Evolutionary conservation across 331 rosid genomes (phyloP), one percentile per base, ranked within the genome.

Genomic region (Dryas integrifolia): DNA sequence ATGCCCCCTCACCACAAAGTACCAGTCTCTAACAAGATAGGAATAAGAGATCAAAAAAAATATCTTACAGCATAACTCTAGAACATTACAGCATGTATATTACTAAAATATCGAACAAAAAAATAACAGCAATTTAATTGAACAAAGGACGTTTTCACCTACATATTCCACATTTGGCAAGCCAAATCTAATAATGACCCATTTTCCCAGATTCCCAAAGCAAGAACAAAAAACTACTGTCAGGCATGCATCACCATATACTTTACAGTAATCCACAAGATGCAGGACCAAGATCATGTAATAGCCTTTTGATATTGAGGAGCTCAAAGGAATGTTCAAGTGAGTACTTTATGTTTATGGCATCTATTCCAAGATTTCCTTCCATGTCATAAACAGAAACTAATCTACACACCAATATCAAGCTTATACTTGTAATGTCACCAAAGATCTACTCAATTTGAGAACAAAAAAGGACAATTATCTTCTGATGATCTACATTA

Each of bases 81-180:
- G 35, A 58, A 58, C 43, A 12, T 41, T 58, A 58, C 43, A 58
- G 63, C 63, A 58, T 58, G 39, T 58, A 26, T 10, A 24, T n/a
- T 58, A 30, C 39, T 14, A 41, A 24, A 50, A 4, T 13, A 14
- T 13, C 1, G 63, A 26, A 14, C 35, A 11, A 26, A 58, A 0
- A 13, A 35, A 8, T 30, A 1, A 58, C 40, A 26, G 9, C 2
- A 58, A 10, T 58, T 4, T 26, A 10, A 26, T 26, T 58, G 41
- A 58, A 58, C 26, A 26, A 50, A 50, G 1, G 30, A 12, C n/a
- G 1, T 58, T 58, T 58, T 15, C 43, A 58, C 63, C 62, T 18
- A 53, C 63, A 58, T 58, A 58, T 21, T 58, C 63, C 39, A 26
- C 38, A 58, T 58, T 40, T 52, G 41, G 30, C 51, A 52, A 69